Evolutionary conservation across 2,329 filamentous ascomycete genomes (phyloP), one percentile per base, ranked within the genome.

Genomic region (Xylariaceae sp.): DNA sequence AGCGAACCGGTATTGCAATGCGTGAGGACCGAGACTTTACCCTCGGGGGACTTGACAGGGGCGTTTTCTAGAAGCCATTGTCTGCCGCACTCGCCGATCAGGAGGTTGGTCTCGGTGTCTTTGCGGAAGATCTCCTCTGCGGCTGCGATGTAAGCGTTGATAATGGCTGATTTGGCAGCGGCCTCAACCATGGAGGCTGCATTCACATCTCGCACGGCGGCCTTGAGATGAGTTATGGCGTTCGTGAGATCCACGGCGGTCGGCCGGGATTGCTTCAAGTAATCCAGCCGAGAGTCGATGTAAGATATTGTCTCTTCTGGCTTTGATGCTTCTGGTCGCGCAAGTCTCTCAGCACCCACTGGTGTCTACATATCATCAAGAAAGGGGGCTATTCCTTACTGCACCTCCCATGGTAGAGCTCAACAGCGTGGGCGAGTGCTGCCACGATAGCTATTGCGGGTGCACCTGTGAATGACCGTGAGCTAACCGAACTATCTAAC

Each of bases 381-480:
- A 19, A 1, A 6, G 42, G 19, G 41, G 2, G 60, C 48, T 6
- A 63, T 51, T 6, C 71, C 73, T 56, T 65, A 74, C 74, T 68
- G 63, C 73, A 75, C 47, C 67, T 71, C 56, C 79, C 79, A 6
- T 81, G 80, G 49, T 84, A 76, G 6, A 97, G 73, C 70, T 97
- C 92, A 6, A 96, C 89, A 1, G 91, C 91, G 37, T 96, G 81
- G 2, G 89, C 86, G 35, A 99, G 80, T 26, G 88, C 89, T 27
- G 94, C 94, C n/a, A 99, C 94, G 61, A 99, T 97, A 44, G 94
- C 94, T 70, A 99, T 99, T 45, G 94, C 94, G 0, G 94, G 94
- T 4, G 94, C 94, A 41, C 89, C 87, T 76, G 55, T 40, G 46
- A 26, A 26, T 47, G 8, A 40, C 34, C 4, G 29, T 50, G 31